Evolutionary conservation across 345 rosid species (phyloP).

Genomic region (Anacardium occidentale): DNA sequence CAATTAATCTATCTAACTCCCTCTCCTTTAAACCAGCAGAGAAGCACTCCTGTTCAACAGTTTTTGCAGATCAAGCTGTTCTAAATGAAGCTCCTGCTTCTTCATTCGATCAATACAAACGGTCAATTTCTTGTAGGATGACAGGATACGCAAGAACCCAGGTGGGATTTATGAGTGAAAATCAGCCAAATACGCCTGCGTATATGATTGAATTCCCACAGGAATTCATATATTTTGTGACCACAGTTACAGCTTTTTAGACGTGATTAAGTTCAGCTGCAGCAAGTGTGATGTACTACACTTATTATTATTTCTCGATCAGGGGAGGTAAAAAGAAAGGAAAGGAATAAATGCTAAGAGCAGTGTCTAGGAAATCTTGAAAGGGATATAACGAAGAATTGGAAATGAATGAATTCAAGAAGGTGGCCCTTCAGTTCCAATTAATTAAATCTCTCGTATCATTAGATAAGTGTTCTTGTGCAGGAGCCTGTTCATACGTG

Average conservation of each 20-base stretch:
- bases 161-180: not conserved
- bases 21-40: too few species aligned
- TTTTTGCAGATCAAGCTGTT: too few species aligned
- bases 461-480: conserved; percentile 9
- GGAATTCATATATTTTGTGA: not conserved
- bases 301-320: not conserved
- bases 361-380: conserved; percentile 25
- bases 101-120: too few species aligned
- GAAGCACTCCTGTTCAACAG: too few species aligned
- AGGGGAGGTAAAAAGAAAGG: not conserved
- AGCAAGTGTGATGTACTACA: not conserved
- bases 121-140: not conserved
- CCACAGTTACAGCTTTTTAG: not conserved
- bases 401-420: not conserved
- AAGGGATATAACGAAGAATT: conserved; percentile 29
- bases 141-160: not conserved
- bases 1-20: not conserved
- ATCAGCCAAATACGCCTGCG: too few species aligned
- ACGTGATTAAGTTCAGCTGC: not conserved
- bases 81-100: too few species aligned
- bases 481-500: not conserved
- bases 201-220: not conserved
- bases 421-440: conserved; percentile 29
- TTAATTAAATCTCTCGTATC: not conserved
- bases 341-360: conserved; percentile 16